Conservation (phyloP, 2,329 filamentous ascomycete genomes). For the Penicillium sp. region DNA sequence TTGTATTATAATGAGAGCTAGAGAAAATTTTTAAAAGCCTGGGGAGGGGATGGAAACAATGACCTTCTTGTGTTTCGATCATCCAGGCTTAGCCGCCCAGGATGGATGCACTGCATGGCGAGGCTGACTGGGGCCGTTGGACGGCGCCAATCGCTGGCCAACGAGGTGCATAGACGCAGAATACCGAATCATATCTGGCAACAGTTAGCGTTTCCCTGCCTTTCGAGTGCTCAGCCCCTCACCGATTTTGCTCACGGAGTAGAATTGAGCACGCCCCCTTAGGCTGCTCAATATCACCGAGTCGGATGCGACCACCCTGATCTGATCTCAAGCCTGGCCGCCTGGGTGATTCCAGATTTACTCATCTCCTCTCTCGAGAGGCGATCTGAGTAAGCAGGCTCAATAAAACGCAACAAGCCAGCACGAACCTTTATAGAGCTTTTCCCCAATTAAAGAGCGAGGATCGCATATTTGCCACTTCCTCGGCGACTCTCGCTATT, state of each 20-base stretch:
- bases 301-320: background rate
- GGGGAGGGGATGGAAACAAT: background rate
- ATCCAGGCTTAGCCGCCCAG: background rate
- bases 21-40: background rate
- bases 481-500: background rate
- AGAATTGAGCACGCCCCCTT: slow-evolving; percentile 17
- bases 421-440: too few relatives aligned
- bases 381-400: background rate
- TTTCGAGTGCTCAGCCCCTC: slow-evolving; percentile 20
- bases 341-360: background rate
- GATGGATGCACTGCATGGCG: background rate
- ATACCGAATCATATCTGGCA: slow-evolving; percentile 11
- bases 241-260: slow-evolving; percentile 22
- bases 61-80: background rate
- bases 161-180: background rate
- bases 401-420: slow-evolving; percentile 2
- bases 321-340: background rate
- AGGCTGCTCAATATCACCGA: slow-evolving; percentile 9
- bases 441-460: background rate
- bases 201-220: slow-evolving; percentile 12
- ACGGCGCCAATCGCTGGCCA: background rate
- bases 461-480: background rate
- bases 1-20: background rate
- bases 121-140: background rate
- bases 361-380: background rate